phyloP scores from a whole-genome alignment of 1,284 basidiomycete species.

The Trichosporon faecale region DNA sequence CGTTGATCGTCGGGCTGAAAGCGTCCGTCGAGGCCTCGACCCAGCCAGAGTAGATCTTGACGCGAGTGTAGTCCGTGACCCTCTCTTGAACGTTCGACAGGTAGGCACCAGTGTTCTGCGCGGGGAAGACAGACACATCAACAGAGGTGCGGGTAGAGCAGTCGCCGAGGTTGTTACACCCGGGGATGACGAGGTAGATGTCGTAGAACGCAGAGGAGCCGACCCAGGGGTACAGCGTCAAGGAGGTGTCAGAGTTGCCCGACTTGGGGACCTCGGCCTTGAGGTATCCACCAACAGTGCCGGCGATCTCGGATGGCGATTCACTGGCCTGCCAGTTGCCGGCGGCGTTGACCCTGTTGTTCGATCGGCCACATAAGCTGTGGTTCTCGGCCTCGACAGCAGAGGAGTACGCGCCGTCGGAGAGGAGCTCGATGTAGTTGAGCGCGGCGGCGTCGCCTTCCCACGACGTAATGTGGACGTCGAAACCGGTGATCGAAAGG shows the following conservation, averaged over 20 bases:
- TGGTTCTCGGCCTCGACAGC: conserved; percentile 54
- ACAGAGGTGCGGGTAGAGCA: conserved; percentile 78
- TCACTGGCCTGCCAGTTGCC: conserved; percentile 67
- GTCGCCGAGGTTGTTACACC: conserved; percentile 75
- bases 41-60: conserved; percentile 74
- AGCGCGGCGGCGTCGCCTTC: conserved; percentile 75
- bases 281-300: conserved; percentile 72
- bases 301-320: conserved; percentile 69
- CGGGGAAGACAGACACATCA: conserved; percentile 76
- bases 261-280: conserved; percentile 64
- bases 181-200: conserved; percentile 79
- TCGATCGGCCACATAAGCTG: conserved; percentile 30
- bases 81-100: conserved; percentile 71
- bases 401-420: conserved; percentile 61
- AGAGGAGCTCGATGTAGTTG: conserved; percentile 83
- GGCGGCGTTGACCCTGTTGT: conserved; percentile 55
- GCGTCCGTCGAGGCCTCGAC: conserved; percentile 66
- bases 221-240: conserved; percentile 88
- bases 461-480: conserved; percentile 75
- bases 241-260: conserved; percentile 58
- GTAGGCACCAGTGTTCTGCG: conserved; percentile 62
- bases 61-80: conserved; percentile 63
- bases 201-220: conserved; percentile 82
- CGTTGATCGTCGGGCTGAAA: conserved; percentile 71
- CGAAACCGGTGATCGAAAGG: conserved; percentile 59